A percentile compares a stretch with the other conserved stretches of the same genome.
Conservation (phyloP, 2,329 filamentous ascomycete species). For the Ceratocystis alfenasii region DNA sequence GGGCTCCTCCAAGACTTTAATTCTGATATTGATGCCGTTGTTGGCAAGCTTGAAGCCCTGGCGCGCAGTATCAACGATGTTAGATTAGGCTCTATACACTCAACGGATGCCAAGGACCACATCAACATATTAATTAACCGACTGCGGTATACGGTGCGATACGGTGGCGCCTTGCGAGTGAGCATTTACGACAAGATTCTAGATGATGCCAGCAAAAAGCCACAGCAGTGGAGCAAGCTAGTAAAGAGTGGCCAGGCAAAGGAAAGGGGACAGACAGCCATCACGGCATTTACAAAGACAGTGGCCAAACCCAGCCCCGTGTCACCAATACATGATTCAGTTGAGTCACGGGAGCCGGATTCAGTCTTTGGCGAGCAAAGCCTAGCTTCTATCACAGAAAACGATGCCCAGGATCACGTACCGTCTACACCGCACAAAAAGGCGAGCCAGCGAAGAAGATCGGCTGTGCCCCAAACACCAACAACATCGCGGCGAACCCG, state of each 20-base stretch:
- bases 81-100: constrained; percentile 57
- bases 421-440: neutral
- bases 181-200: constrained; percentile 37
- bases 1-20: constrained; percentile 48
- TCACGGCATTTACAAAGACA: constrained; percentile 35
- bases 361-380: neutral
- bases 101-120: constrained; percentile 64
- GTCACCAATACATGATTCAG: neutral
- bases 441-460: neutral
- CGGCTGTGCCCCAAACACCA: neutral
- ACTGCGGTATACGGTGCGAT: constrained; percentile 58
- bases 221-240: constrained; percentile 5
- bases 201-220: neutral
- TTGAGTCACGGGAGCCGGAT: neutral
- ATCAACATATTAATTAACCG: constrained; percentile 66
- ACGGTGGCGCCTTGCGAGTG: constrained; percentile 43
- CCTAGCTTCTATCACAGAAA: too few relatives aligned
- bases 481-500: neutral
- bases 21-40: constrained; percentile 54
- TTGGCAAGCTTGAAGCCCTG: constrained; percentile 44
- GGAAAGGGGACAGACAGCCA: constrained; percentile 38
- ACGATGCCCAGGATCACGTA: neutral
- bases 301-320: neutral
- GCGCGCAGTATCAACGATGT: constrained; percentile 57
- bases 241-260: constrained; percentile 31